A percentile compares a stretch with the other conserved stretches of the same genome.
Evolutionary conservation across 805 yeast species (phyloP).

Genomic region (Nakazawaea pomicola): DNA sequence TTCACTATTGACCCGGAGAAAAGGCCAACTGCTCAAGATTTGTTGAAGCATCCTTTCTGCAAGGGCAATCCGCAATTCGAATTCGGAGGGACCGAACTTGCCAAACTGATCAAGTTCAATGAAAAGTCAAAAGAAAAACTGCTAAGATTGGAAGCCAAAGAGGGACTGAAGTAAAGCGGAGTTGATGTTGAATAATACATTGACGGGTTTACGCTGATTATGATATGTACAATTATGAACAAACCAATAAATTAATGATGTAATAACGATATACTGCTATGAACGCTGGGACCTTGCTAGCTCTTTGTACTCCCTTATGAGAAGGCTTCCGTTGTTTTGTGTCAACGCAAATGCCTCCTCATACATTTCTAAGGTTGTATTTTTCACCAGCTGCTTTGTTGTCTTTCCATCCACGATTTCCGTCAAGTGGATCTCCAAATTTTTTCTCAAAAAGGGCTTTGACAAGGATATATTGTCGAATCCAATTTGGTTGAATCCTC

Average conservation of each 20-base stretch:
- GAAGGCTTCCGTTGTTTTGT: constrained; percentile 31
- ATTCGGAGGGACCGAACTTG: constrained; percentile 51
- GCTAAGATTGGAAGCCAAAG: constrained; percentile 8
- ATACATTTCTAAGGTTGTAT: constrained; percentile 51
- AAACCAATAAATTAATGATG: too few species aligned
- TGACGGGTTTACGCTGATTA: not conserved
- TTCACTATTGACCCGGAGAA: constrained; percentile 78
- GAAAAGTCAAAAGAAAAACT: constrained; percentile 19
- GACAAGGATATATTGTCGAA: constrained; percentile 69
- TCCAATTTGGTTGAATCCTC: constrained; percentile 79
- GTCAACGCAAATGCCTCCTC: constrained; percentile 54
- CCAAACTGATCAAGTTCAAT: constrained; percentile 42
- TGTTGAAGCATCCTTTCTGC: constrained; percentile 76
- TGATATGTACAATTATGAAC: too few species aligned
- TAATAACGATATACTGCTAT: too few species aligned
- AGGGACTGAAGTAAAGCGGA: not conserved
- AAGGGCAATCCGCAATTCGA: constrained; percentile 34
- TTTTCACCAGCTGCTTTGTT: constrained; percentile 47
- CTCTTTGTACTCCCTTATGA: constrained; percentile 34
- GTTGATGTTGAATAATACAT: not conserved
- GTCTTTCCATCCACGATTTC: constrained; percentile 63
- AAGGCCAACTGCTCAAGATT: constrained; percentile 79
- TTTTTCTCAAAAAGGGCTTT: constrained; percentile 81
- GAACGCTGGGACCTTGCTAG: too few species aligned
- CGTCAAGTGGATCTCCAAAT: constrained; percentile 62